Evolutionary conservation across 192 early-diverging fungal genomes (phyloP).

Genomic region (Coemansia sp.): DNA sequence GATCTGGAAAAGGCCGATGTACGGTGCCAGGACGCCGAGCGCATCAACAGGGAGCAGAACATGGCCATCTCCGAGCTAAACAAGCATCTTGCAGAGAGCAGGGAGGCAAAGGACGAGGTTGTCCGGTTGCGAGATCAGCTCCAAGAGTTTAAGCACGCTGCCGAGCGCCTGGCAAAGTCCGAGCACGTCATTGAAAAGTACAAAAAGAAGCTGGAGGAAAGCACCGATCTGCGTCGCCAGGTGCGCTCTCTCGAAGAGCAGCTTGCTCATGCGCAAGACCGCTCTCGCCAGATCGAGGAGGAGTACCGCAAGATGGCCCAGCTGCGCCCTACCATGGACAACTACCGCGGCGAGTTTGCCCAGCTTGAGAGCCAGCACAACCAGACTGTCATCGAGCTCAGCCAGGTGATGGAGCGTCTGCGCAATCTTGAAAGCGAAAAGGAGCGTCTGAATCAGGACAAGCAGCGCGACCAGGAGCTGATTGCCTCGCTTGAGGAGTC

Average conservation of each 20-base stretch:
- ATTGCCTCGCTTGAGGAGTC: constrained; percentile 78
- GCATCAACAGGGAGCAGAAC: constrained; percentile 59
- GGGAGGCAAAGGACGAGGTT: constrained; percentile 71
- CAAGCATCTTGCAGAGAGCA: constrained; percentile 58
- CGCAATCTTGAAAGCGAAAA: constrained; percentile 61
- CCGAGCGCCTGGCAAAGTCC: constrained; percentile 89
- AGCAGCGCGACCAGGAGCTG: constrained; percentile 68
- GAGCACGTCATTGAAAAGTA: constrained; percentile 96
- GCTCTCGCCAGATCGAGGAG: constrained; percentile 78
- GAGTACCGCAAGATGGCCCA: constrained; percentile 80
- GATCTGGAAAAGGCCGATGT: constrained; percentile 84
- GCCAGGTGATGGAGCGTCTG: constrained; percentile 70
- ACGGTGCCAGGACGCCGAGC: constrained; percentile 68
- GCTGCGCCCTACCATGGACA: constrained; percentile 82
- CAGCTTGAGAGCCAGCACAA: constrained; percentile 73
- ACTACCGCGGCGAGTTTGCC: constrained; percentile 80
- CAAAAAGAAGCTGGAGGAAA: constrained; percentile 92
- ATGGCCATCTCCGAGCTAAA: constrained; percentile 67
- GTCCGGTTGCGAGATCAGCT: constrained; percentile 81
- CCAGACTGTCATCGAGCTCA: constrained; percentile 66
- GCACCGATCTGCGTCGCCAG: constrained; percentile 73
- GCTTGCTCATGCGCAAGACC: constrained; percentile 67
- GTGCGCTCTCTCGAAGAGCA: constrained; percentile 78
- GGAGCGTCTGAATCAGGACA: constrained; percentile 64
- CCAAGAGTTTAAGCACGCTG: constrained; percentile 85